These are phyloP conservation scores for Dothistroma pini DNA, from an alignment of 2,329 filamentous ascomycete species.

Conservation along the genomic window DNA sequence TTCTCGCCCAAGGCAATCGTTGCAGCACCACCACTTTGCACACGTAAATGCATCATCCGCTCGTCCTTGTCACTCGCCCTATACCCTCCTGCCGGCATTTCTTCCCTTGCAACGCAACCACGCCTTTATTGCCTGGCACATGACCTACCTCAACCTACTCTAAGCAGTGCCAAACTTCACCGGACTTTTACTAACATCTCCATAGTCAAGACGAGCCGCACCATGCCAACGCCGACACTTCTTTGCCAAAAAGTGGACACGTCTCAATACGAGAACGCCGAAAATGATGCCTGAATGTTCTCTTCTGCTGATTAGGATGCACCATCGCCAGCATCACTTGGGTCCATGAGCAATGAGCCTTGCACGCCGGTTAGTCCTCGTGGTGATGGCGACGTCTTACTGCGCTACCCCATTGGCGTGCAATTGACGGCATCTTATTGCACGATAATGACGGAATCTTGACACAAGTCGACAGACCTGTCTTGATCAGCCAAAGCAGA, in stretches of 20 bases:
- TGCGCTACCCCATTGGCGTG: no score
- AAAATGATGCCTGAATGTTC: slow-evolving; percentile 18
- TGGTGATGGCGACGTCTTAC: no score
- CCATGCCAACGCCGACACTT: background rate
- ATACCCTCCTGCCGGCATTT: background rate
- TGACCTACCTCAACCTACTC: no score
- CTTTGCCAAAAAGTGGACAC: slow-evolving; percentile 17
- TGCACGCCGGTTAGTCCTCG: no score
- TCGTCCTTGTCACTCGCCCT: background rate
- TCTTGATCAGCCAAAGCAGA: no score
- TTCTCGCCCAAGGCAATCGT: background rate
- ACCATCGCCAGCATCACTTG: slow-evolving; percentile 5
- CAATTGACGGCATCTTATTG: no score
- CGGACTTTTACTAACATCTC: background rate
- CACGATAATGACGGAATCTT: no score
- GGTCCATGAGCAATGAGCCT: no score
- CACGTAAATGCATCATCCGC: background rate
- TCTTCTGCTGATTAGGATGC: slow-evolving; percentile 19
- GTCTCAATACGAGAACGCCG: slow-evolving; percentile 19
- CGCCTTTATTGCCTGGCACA: no score
- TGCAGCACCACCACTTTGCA: background rate
- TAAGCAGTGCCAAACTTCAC: no score
- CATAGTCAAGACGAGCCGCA: slow-evolving; percentile 5
- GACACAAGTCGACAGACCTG: no score
- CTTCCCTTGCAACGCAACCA: no score